phyloP scores from a whole-genome alignment of 2,329 filamentous ascomycete species.

The Neonectria neomacrospora region DNA sequence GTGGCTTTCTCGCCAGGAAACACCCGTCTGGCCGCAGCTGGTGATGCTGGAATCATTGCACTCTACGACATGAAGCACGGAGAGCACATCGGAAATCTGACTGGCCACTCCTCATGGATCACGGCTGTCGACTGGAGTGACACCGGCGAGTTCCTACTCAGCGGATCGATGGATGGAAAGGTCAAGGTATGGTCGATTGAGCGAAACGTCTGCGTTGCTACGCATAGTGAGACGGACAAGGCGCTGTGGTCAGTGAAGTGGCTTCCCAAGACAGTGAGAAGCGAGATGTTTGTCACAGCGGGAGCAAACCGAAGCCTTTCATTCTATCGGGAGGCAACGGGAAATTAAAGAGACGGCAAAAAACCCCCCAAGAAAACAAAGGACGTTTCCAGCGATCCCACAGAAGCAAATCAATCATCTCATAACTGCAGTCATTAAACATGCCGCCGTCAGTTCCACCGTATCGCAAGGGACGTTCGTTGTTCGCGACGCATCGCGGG shows the following conservation, averaged over 20 bases:
- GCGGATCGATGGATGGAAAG: conserved; percentile 90
- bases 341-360: conserved; percentile 30
- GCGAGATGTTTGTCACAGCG: conserved; percentile 80
- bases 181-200: conserved; percentile 97
- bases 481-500: no score
- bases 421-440: background rate
- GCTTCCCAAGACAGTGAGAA: conserved; percentile 77
- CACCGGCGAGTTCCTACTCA: conserved; percentile 90
- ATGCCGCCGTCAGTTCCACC: background rate
- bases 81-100: conserved; percentile 88
- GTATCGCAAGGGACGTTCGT: no score
- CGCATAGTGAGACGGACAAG: conserved; percentile 90
- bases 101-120: conserved; percentile 86
- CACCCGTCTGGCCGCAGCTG: conserved; percentile 86
- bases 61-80: conserved; percentile 93
- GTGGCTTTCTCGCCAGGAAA: conserved; percentile 89
- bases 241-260: conserved; percentile 86
- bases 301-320: conserved; percentile 80
- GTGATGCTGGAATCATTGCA: conserved; percentile 88
- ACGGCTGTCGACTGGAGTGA: conserved; percentile 92
- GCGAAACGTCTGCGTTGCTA: conserved; percentile 84
- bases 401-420: conserved; percentile 1
- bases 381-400: background rate
- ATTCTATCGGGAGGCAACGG: conserved; percentile 84
- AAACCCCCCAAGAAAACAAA: background rate